These are phyloP conservation scores for Parastagonospora avenae DNA, from an alignment of 2,329 filamentous ascomycete genomes.

Conservation along the genomic window DNA sequence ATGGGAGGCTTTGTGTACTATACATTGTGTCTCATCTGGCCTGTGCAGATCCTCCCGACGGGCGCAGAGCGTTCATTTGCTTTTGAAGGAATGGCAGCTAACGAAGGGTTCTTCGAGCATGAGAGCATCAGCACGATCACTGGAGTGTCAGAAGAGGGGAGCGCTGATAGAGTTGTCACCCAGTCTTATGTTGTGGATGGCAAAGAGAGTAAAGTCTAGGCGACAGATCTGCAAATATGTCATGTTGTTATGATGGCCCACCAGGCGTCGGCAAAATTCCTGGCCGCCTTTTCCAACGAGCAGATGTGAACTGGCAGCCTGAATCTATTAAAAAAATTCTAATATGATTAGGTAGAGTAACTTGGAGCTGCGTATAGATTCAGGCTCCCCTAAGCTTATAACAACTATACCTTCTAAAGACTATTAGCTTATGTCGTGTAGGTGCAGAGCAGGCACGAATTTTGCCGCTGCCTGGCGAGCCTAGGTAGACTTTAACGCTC, in stretches of 20 bases:
- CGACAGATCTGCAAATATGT: not conserved
- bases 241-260: not conserved
- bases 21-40: constrained; percentile 18
- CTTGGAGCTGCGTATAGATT: too few species aligned
- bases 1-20: constrained; percentile 25
- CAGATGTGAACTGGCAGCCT: too few species aligned
- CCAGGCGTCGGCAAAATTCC: too few species aligned
- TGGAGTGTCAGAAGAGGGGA: constrained; percentile 18
- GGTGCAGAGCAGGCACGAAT: too few species aligned
- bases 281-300: too few species aligned
- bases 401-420: too few species aligned
- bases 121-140: constrained; percentile 19
- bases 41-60: constrained; percentile 15
- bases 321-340: too few species aligned
- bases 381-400: too few species aligned
- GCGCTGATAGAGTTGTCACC: constrained; percentile 4
- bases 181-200: constrained; percentile 13
- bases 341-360: too few species aligned
- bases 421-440: too few species aligned
- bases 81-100: constrained; percentile 20
- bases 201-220: constrained; percentile 11
- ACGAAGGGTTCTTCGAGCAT: constrained; percentile 23
- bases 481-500: not conserved
- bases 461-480: too few species aligned
- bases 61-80: constrained; percentile 9